These are phyloP conservation scores for Panaeolus cyanescens DNA, from an alignment of 768 basidiomycete genomes.

Conservation along the genomic window DNA sequence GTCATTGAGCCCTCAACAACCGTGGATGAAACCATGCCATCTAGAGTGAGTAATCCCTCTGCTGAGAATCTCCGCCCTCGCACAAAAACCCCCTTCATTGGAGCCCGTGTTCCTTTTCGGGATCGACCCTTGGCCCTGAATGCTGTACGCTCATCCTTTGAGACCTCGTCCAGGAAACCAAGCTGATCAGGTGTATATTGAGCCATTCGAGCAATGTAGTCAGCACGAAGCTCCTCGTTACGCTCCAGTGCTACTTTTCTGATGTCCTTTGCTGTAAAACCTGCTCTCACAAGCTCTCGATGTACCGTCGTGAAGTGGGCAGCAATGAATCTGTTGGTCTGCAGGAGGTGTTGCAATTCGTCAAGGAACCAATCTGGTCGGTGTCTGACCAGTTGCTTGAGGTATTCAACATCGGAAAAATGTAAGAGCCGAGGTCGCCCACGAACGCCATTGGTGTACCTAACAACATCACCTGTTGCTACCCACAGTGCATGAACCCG, in stretches of 20 bases:
- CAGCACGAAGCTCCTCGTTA: constrained; percentile 23
- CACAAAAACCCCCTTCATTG: background rate
- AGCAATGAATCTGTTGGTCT: constrained; percentile 28
- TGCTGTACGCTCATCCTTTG: constrained; percentile 22
- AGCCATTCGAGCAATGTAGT: constrained; percentile 20
- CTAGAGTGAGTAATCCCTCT: background rate
- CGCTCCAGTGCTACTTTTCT: constrained; percentile 30
- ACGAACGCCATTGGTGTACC: background rate
- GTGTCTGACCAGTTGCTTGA: background rate
- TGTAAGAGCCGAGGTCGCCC: background rate
- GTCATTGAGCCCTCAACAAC: constrained; percentile 25
- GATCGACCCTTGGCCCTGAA: background rate
- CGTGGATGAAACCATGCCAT: constrained; percentile 4
- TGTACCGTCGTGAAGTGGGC: constrained; percentile 30
- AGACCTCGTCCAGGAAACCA: constrained; percentile 25
- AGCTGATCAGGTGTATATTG: background rate
- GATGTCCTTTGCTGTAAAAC: constrained; percentile 25
- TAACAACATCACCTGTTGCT: constrained; percentile 5
- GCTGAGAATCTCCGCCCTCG: background rate
- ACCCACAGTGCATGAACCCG: background rate
- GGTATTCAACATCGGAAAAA: background rate
- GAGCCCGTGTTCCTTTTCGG: background rate
- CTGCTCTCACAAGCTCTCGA: constrained; percentile 20
- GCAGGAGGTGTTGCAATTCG: constrained; percentile 23
- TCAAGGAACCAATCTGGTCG: constrained; percentile 29